A percentile compares a stretch with the other conserved stretches of the same genome.
phyloP scores from a whole-genome alignment of 805 yeast species.

The Candida montana region DNA sequence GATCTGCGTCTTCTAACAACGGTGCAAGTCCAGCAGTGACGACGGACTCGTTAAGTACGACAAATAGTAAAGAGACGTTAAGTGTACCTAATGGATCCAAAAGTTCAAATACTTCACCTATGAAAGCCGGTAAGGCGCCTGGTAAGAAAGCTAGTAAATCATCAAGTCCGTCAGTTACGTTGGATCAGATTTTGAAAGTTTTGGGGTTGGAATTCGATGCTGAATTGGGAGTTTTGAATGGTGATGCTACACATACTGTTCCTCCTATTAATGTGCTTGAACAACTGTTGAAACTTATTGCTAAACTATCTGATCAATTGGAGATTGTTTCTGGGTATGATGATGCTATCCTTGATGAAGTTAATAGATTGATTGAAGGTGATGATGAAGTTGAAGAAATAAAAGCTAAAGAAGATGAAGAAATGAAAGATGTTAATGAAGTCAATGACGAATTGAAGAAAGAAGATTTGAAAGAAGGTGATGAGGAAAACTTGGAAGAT shows the following conservation, averaged over 20 bases:
- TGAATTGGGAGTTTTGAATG: conserved; percentile 55
- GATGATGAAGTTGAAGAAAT: conserved; percentile 6
- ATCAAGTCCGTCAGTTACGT: conserved; percentile 34
- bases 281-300: conserved; percentile 30
- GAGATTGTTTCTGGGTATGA: conserved; percentile 27
- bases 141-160: conserved; percentile 25
- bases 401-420: conserved; percentile 28
- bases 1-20: not conserved
- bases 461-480: conserved; percentile 32
- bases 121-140: conserved; percentile 19
- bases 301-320: conserved; percentile 36
- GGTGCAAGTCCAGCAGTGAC: too few relatives aligned
- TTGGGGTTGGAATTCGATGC: conserved; percentile 52
- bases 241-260: conserved; percentile 44
- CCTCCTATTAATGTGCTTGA: conserved; percentile 25
- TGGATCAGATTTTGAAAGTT: conserved; percentile 48
- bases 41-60: too few relatives aligned
- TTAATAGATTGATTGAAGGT: conserved; percentile 5
- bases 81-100: too few relatives aligned
- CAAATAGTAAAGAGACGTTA: too few relatives aligned
- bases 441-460: conserved; percentile 37
- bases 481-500: conserved; percentile 36
- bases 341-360: conserved; percentile 16
- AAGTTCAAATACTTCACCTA: not conserved
- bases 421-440: conserved; percentile 36